Evolutionary conservation across 441 rosid genomes (phyloP), one percentile per base, ranked within the genome.

Genomic region (Croton laevigatus): DNA sequence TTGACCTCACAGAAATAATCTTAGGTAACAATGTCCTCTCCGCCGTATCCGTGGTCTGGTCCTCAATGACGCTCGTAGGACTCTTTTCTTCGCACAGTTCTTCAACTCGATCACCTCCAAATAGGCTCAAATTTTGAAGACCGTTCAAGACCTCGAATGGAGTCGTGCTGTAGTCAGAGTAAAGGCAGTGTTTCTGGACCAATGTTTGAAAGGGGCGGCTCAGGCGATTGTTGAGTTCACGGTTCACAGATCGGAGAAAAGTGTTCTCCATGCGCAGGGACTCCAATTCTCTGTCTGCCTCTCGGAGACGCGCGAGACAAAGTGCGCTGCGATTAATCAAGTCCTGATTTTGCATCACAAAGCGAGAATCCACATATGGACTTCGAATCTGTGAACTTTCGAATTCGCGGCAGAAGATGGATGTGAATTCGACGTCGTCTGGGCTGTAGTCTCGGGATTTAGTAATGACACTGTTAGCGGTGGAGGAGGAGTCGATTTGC

Each of bases 1-100:
- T 83, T 5, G 88, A 84, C 72, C 92, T 81, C 74, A 86, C 88
- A 9, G 92, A 88, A 49, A 88, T 86, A 61, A 90, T 86, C 82
- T 86, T 88, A 9, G 87, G 92, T 72, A 86, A 65, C 68, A 76
- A 49, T 66, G 78, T 73, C 70, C 86, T 79, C 77, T 84, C 82
- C 38, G 62, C 71, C 44, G 61, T 20, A 6, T 82, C 88, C 23
- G 49, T 73, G 34, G 58, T 75, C 58, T 55, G 65, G 65, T n/a
- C 59, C 72, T 84, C 85, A 66, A 79, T 75, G 16, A 81, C 86
- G 67, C 91, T 83, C 34, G 85, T 85, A 37, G 86, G 89, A 69
- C 86, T 82, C 66, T 82, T 83, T 36, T 80, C 75, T 5, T 66
- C 81, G 59, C 62, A 57, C 23, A 71, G 46, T n/a, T 77, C 80